Conservation (phyloP, 495 filamentous ascomycete genomes). For the Cryomyces antarcticus region DNA sequence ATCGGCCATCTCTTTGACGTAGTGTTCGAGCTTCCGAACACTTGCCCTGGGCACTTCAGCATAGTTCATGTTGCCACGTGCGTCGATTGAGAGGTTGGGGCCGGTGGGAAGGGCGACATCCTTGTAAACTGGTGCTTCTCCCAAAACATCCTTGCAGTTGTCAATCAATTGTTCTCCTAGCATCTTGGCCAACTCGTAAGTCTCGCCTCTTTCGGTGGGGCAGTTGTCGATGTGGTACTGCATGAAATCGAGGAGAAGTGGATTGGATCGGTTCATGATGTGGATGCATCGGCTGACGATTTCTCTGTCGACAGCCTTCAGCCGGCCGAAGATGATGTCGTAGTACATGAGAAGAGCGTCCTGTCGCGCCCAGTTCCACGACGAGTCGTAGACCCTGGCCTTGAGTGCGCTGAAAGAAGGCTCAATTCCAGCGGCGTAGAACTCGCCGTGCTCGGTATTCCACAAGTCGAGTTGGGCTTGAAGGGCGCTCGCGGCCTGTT, state of each 20-base stretch:
- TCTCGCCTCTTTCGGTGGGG: constrained; percentile 89
- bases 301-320: constrained; percentile 84
- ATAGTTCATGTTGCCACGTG: constrained; percentile 74
- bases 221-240: constrained; percentile 99
- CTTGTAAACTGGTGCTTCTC: constrained; percentile 71
- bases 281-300: constrained; percentile 96
- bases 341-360: constrained; percentile 98
- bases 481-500: constrained; percentile 65
- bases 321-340: constrained; percentile 92
- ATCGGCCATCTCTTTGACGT: constrained; percentile 96
- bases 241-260: constrained; percentile 92
- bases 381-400: constrained; percentile 90
- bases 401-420: constrained; percentile 85
- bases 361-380: constrained; percentile 98
- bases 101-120: constrained; percentile 85
- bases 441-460: constrained; percentile 86
- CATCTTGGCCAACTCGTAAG: constrained; percentile 88
- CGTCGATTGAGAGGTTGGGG: constrained; percentile 75
- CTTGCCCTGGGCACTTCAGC: constrained; percentile 72
- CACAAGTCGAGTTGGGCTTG: constrained; percentile 89
- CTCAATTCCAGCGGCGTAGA: constrained; percentile 87
- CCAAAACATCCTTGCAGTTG: constrained; percentile 86
- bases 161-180: constrained; percentile 90
- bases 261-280: constrained; percentile 98
- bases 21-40: constrained; percentile 93